Evolutionary conservation across 2,329 filamentous ascomycete species (phyloP).

Genomic region (Parafenestella ontariensis): DNA sequence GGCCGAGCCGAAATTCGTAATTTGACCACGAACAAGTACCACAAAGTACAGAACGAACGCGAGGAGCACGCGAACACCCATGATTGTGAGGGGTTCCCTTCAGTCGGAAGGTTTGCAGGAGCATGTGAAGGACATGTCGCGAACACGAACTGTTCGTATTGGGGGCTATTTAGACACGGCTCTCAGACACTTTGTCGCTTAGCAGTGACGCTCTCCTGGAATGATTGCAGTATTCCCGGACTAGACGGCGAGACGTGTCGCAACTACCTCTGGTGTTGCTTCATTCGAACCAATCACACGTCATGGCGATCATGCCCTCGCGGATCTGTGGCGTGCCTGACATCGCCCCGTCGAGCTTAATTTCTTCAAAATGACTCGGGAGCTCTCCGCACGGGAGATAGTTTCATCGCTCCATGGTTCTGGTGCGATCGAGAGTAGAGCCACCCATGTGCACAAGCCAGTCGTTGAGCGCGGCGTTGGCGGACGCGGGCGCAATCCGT

Average conservation of each 20-base stretch:
- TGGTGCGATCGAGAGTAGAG: not conserved
- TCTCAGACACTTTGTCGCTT: not conserved
- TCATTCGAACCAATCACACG: not conserved
- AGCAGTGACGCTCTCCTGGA: not conserved
- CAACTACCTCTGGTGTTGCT: not conserved
- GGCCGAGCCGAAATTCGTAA: not conserved
- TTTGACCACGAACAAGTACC: not conserved
- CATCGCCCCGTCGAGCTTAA: not conserved
- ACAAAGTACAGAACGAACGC: constrained; percentile 7
- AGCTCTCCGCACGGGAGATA: not conserved
- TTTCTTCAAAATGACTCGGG: not conserved
- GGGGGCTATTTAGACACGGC: not conserved
- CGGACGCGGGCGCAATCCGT: not conserved
- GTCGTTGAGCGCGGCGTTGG: not conserved
- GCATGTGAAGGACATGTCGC: not conserved
- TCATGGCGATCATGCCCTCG: not conserved
- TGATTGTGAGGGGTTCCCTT: constrained; percentile 3
- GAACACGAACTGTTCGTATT: too few species aligned
- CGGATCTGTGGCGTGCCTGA: not conserved
- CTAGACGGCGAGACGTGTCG: not conserved
- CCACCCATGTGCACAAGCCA: not conserved
- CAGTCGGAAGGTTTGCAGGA: not conserved
- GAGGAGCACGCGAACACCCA: constrained; percentile 10
- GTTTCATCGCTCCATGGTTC: not conserved
- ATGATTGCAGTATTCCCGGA: not conserved